A percentile compares a stretch with the other conserved stretches of the same genome.
These are phyloP conservation scores for Berberis thunbergii DNA, from an alignment of 164 flowering plant genomes.

Conservation along the genomic window DNA sequence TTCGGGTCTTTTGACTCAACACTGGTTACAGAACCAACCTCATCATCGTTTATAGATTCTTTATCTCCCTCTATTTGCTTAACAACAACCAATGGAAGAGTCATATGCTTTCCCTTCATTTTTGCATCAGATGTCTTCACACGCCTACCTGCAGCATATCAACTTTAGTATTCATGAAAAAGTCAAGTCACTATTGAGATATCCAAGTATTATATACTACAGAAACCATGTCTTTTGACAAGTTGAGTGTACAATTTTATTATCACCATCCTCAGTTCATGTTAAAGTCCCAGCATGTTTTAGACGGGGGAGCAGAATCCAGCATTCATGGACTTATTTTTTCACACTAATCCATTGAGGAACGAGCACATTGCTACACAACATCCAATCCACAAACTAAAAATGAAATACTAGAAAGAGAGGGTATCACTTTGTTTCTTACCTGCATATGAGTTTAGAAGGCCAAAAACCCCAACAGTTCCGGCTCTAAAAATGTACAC, in stretches of 20 bases:
- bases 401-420: neutral
- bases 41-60: neutral
- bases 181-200: neutral
- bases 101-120: constrained; percentile 13
- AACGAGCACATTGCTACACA: too few species aligned
- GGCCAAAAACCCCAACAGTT: neutral
- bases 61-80: neutral
- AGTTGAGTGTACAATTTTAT: too few species aligned
- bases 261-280: too few species aligned
- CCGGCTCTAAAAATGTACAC: neutral
- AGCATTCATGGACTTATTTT: too few species aligned
- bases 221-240: too few species aligned
- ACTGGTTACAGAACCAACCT: constrained; percentile 10
- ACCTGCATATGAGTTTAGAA: neutral
- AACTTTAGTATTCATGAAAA: neutral
- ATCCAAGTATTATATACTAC: too few species aligned
- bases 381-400: too few species aligned
- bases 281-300: too few species aligned
- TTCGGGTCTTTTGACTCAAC: constrained; percentile 19
- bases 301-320: too few species aligned
- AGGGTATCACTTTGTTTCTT: neutral
- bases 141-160: constrained; percentile 1
- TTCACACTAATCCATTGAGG: too few species aligned
- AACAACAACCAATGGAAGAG: constrained; percentile 13
- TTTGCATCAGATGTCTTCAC: neutral